A percentile compares a stretch with the other conserved stretches of the same genome.
Conservation (phyloP, 2,329 filamentous ascomycete genomes). For the Pyricularia sp. region DNA sequence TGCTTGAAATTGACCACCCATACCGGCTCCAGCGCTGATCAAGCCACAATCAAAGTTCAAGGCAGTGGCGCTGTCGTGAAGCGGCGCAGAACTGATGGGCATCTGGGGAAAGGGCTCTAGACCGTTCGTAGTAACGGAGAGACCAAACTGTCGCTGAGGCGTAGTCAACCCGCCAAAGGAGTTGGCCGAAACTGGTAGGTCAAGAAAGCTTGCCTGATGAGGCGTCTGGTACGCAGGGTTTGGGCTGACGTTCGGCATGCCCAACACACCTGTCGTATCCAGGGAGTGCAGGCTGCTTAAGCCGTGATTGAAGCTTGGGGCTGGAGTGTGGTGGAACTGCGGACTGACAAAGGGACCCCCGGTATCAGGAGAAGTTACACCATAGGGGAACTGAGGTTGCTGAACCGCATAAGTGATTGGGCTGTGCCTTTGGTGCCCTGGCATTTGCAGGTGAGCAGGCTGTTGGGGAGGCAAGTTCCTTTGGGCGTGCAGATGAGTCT, state of each 20-base stretch:
- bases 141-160: neutral
- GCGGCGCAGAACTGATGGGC: neutral
- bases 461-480: slow-evolving; percentile 7
- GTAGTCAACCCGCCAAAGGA: neutral
- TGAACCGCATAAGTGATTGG: neutral
- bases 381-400: neutral
- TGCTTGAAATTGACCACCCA: neutral
- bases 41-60: neutral
- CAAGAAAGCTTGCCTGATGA: neutral
- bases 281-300: neutral
- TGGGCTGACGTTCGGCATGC: neutral
- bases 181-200: neutral
- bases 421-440: neutral
- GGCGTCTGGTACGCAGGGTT: neutral
- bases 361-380: neutral
- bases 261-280: neutral
- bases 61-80: neutral
- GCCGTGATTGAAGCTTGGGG: neutral
- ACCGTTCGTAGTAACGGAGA: neutral
- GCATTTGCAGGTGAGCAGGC: neutral
- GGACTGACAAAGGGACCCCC: neutral
- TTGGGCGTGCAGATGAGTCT: slow-evolving; percentile 7
- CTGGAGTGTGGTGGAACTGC: neutral
- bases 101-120: slow-evolving; percentile 10
- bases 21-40: neutral